Conservation (phyloP, 2,329 filamentous ascomycete species). For the Trichophyton verrucosum region DNA sequence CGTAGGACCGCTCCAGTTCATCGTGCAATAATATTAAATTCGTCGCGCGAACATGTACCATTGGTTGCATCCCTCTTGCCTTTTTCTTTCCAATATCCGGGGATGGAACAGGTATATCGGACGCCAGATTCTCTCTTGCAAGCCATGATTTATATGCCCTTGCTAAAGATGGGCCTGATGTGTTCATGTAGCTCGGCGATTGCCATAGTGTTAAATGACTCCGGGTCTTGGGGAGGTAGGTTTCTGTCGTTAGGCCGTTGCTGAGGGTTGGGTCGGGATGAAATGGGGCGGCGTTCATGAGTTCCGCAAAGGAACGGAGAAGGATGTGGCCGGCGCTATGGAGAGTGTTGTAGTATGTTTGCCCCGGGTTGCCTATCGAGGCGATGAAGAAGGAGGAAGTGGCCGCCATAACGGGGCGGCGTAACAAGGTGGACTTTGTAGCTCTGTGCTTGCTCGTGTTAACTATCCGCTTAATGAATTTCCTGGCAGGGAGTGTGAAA, state of each 20-base stretch:
- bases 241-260: slow-evolving; percentile 41
- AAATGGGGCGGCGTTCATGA: slow-evolving; percentile 38
- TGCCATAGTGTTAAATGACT: slow-evolving; percentile 57
- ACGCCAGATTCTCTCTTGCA: slow-evolving; percentile 1
- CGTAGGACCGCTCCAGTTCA: slow-evolving; percentile 64
- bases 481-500: no score
- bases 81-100: slow-evolving; percentile 15
- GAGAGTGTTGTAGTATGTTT: slow-evolving; percentile 59
- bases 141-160: slow-evolving; percentile 46
- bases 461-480: background rate
- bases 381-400: slow-evolving; percentile 51
- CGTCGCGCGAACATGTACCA: slow-evolving; percentile 14
- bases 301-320: slow-evolving; percentile 48
- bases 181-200: slow-evolving; percentile 71
- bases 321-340: slow-evolving; percentile 80
- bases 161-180: slow-evolving; percentile 59
- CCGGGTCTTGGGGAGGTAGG: slow-evolving; percentile 34
- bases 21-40: slow-evolving; percentile 73
- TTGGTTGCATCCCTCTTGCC: slow-evolving; percentile 9
- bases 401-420: background rate
- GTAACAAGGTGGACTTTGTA: background rate
- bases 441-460: background rate
- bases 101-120: slow-evolving; percentile 3
- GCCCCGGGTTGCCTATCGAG: slow-evolving; percentile 72
- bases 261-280: slow-evolving; percentile 34